phyloP scores from a whole-genome alignment of 2,329 filamentous ascomycete genomes.

The Penicillium sp. region DNA sequence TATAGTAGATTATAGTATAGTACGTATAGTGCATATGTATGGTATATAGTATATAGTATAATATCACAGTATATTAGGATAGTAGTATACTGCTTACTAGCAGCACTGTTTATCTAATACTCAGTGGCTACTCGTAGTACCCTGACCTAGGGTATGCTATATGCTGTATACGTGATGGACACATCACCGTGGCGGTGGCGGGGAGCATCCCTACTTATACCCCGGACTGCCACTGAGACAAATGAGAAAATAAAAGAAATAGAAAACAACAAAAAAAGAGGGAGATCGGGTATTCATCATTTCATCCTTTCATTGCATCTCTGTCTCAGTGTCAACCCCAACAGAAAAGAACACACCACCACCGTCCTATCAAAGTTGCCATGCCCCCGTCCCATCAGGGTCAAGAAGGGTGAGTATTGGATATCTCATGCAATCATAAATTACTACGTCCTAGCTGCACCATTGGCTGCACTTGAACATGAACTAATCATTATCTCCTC shows the following conservation, averaged over 20 bases:
- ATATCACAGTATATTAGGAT: no score
- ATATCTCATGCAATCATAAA: not conserved
- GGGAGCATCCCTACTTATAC: not conserved
- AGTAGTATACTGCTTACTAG: no score
- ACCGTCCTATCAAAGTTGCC: not conserved
- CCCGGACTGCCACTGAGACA: not conserved
- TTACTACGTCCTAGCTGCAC: no score
- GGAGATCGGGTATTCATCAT: not conserved
- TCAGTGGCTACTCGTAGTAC: no score
- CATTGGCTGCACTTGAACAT: no score
- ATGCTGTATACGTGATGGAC: not conserved
- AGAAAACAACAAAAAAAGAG: conserved; percentile 1
- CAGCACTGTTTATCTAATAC: no score
- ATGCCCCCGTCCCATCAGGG: not conserved
- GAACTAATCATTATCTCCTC: no score
- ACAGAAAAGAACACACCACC: conserved; percentile 1
- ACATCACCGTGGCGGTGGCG: conserved; percentile 2
- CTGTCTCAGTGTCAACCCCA: conserved; percentile 1
- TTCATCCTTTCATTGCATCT: not conserved
- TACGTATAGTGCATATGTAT: no score
- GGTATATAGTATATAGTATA: no score
- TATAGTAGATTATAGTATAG: no score
- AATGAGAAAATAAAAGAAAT: not conserved
- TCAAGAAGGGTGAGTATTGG: not conserved
- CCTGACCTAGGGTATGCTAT: no score